These are phyloP conservation scores for Skeletonema costatum DNA, from an alignment of 108 stramenopile genomes.

Conservation along the genomic window DNA sequence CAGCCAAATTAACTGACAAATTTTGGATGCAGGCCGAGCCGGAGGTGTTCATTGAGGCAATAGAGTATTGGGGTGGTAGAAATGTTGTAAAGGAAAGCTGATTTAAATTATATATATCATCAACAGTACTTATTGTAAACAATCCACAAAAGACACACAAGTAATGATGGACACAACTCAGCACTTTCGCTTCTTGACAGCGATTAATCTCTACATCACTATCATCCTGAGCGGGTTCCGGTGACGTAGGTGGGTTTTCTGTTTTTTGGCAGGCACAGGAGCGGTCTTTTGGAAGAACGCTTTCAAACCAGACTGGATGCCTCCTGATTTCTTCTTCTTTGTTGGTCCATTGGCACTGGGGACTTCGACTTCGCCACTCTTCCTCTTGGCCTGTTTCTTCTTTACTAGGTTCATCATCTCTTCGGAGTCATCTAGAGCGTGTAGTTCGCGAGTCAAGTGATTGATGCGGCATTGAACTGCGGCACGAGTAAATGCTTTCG, in stretches of 20 bases:
- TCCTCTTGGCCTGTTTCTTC: constrained; percentile 18
- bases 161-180: background rate
- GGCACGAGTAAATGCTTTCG: constrained; percentile 48
- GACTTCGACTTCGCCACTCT: constrained; percentile 1
- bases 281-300: constrained; percentile 44
- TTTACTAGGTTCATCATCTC: constrained; percentile 47
- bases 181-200: constrained; percentile 6
- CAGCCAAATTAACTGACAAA: constrained; percentile 39
- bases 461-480: constrained; percentile 63
- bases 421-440: constrained; percentile 57
- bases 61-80: constrained; percentile 43
- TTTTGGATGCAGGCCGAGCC: constrained; percentile 50
- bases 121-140: background rate
- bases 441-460: constrained; percentile 71
- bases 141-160: background rate
- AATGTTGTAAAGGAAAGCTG: background rate
- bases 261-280: constrained; percentile 7
- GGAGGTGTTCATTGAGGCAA: constrained; percentile 48
- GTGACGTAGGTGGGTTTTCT: constrained; percentile 51
- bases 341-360: constrained; percentile 8
- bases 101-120: constrained; percentile 5
- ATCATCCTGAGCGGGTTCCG: constrained; percentile 10
- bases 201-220: constrained; percentile 42
- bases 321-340: constrained; percentile 33
- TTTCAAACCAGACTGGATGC: constrained; percentile 35